Evolutionary conservation across 164 flowering plant genomes (phyloP).

Genomic region (Liquidambar formosana): DNA sequence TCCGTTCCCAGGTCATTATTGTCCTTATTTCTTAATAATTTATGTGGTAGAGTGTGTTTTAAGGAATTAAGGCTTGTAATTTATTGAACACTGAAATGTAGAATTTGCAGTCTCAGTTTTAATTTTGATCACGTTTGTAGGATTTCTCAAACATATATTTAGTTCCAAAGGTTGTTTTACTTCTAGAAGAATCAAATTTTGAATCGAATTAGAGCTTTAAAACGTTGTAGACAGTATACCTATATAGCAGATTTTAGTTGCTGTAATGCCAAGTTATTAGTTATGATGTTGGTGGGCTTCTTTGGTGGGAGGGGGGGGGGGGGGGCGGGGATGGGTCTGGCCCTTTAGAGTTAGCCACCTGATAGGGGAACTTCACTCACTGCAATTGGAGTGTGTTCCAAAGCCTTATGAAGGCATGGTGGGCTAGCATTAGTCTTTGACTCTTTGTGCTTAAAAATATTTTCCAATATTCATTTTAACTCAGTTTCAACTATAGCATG

Average conservation of each 20-base stretch:
- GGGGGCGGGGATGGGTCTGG: too few relatives aligned
- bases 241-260: too few relatives aligned
- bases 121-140: not conserved
- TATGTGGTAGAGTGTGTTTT: not conserved
- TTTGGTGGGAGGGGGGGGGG: too few relatives aligned
- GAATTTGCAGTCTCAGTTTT: not conserved
- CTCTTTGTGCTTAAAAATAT: not conserved
- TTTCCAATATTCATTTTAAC: not conserved
- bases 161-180: not conserved
- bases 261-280: too few relatives aligned
- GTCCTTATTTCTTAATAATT: conserved; percentile 2
- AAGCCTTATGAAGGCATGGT: too few relatives aligned
- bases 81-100: too few relatives aligned
- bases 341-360: too few relatives aligned
- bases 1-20: conserved; percentile 77
- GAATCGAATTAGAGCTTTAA: not conserved
- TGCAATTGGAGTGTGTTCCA: too few relatives aligned
- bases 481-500: not conserved
- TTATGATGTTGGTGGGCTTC: too few relatives aligned
- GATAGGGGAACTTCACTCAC: too few relatives aligned
- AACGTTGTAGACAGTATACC: too few relatives aligned
- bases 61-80: not conserved
- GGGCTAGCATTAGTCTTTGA: too few relatives aligned
- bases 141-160: not conserved
- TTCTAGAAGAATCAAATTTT: not conserved